Base-by-base conservation (phyloP, 2,329 filamentous ascomycete genomes). In the Orbilia quercus region DNA sequence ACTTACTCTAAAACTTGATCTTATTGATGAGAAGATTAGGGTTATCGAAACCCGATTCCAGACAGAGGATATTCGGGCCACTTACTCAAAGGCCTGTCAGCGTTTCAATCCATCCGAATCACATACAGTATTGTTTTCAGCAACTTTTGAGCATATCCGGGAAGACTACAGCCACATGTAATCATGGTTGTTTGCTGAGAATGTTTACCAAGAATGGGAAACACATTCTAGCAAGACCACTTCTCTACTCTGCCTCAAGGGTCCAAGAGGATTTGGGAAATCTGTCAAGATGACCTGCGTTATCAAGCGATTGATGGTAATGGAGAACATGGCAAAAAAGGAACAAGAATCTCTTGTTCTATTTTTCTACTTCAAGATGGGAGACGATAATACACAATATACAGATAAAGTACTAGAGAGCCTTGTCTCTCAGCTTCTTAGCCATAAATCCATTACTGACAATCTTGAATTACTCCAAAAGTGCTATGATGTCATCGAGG, bases 201-300 rank as follows among this genome's bases (percentile, higher is more conserved):
- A 23, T 20, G 6, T 2, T 14, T 63, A 63, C 22, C 44, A n/a
- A 11, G 58, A 63, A 9, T 63, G 58, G 58, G 31, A 51, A 28
- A 34, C 51, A n/a, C 20, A 18, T 16, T 18, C 18, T 5, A 63
- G 42, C 20, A 18, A 11, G 3, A 31, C 1, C 6, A 31, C 20
- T 18, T 14, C 7, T 12, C 31, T 63, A 11, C 18, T 63, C 14
- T 63, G 47, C 18, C 5, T 63, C 6, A 63, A 51, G 20, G 58
- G 58, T 1, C 45, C 58, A 2, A 40, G 58, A 28, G 58, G 58
- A 6, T 63, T 51, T 28, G 58, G 58, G 2, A 63, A 63, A 40
- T 51, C 58, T 9, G 58, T 63, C n/a, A 63, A 63, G 23, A 63
- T 63, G 45, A 63, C 58, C 11, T 28, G 20, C 18, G 28, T 63